Evolutionary conservation across 768 basidiomycete species (phyloP).

Genomic region (Galerina sulciceps): DNA sequence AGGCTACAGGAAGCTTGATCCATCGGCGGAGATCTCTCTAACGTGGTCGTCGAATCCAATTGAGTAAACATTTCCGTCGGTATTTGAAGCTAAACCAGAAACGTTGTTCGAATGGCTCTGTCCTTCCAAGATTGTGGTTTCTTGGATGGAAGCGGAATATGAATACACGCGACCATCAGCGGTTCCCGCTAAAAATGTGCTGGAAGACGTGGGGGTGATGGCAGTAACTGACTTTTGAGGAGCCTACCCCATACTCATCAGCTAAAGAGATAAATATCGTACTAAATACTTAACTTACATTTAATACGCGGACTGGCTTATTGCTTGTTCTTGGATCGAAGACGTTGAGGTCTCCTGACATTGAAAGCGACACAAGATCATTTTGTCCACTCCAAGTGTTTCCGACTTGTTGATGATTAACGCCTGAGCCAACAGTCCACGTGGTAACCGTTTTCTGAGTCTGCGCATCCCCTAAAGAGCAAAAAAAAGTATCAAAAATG

Average conservation of each 20-base stretch:
- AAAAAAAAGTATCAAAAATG: not conserved
- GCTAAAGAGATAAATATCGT: not conserved
- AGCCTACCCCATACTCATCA: conserved; percentile 48
- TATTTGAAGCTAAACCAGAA: conserved; percentile 55
- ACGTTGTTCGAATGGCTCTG: conserved; percentile 74
- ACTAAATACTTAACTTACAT: conserved; percentile 51
- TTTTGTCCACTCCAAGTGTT: conserved; percentile 79
- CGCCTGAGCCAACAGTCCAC: conserved; percentile 76
- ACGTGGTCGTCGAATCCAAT: conserved; percentile 83
- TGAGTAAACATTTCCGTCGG: conserved; percentile 61
- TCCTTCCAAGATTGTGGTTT: conserved; percentile 56
- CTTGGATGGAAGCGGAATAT: conserved; percentile 55
- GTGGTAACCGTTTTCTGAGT: conserved; percentile 65
- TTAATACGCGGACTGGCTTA: conserved; percentile 63
- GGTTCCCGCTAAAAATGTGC: conserved; percentile 82
- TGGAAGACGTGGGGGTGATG: conserved; percentile 41
- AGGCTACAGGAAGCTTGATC: conserved; percentile 49
- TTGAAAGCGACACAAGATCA: conserved; percentile 80
- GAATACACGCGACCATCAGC: conserved; percentile 78
- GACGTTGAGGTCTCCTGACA: conserved; percentile 81
- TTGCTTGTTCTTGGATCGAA: conserved; percentile 75
- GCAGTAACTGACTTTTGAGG: conserved; percentile 84
- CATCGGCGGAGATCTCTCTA: conserved; percentile 59
- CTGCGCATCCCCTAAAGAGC: conserved; percentile 77
- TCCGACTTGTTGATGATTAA: conserved; percentile 85